These are phyloP conservation scores for Nicotiana tomentosiformis DNA, from an alignment of 257 asterid genomes.

Conservation along the genomic window DNA sequence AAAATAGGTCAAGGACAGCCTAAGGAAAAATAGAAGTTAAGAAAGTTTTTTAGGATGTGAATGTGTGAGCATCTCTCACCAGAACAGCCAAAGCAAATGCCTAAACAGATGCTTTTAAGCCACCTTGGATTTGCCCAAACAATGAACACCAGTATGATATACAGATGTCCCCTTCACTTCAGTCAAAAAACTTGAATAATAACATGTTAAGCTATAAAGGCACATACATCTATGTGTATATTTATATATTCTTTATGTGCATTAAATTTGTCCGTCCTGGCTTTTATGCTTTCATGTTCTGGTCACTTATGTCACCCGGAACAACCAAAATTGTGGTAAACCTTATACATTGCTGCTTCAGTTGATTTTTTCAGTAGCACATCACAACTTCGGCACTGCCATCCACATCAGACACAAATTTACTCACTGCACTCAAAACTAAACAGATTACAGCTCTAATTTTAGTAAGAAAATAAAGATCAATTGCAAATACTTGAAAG, in stretches of 20 bases:
- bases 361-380: background rate
- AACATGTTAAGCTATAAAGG: background rate
- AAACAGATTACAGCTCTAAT: background rate
- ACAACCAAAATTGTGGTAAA: background rate
- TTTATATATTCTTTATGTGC: background rate
- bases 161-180: background rate
- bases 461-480: background rate
- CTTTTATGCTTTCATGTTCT: background rate
- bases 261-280: background rate
- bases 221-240: background rate
- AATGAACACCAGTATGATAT: background rate
- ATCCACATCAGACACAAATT: background rate
- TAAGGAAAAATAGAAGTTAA: background rate
- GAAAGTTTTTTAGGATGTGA: background rate
- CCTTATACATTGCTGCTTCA: background rate
- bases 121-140: background rate
- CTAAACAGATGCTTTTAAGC: background rate
- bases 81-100: background rate
- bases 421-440: background rate
- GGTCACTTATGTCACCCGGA: background rate
- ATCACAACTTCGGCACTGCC: background rate
- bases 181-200: background rate
- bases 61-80: background rate
- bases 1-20: background rate
- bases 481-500: background rate